Conservation (phyloP, 169 alveolate genomes). For the Cardiosporidium cionae region DNA sequence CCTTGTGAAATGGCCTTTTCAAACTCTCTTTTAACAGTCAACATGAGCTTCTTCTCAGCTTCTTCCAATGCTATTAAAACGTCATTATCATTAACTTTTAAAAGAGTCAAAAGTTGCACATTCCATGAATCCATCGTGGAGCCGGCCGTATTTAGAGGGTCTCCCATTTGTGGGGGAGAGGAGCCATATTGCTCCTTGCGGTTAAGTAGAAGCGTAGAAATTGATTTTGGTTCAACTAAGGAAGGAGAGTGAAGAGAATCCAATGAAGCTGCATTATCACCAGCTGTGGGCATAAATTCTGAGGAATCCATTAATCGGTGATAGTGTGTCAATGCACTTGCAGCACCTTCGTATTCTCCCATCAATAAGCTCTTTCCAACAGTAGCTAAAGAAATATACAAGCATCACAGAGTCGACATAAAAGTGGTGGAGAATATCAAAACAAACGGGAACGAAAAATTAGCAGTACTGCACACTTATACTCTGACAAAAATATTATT, state of each 20-base stretch:
- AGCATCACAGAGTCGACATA: neutral
- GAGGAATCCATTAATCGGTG: neutral
- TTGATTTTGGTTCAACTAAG: neutral
- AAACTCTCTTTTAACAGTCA: neutral
- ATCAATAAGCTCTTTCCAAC: neutral
- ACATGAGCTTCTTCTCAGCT: conserved; percentile 1
- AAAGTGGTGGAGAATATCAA: too few relatives aligned
- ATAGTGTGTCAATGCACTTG: neutral
- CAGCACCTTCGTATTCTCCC: neutral
- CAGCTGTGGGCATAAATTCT: too few relatives aligned
- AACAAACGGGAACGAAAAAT: too few relatives aligned
- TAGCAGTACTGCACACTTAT: too few relatives aligned
- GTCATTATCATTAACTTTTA: neutral
- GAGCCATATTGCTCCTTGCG: neutral
- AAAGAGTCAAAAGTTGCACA: neutral
- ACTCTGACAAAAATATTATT: too few relatives aligned
- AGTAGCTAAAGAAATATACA: neutral
- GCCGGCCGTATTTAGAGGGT: neutral
- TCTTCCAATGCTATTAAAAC: neutral
- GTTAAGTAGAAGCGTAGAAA: neutral
- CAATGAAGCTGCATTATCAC: neutral
- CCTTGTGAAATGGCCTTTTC: neutral
- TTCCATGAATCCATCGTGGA: neutral
- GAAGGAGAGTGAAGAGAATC: neutral
- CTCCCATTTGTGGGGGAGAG: neutral